These are phyloP conservation scores for Adiantum capillusveneris DNA, from an alignment of 75 land plant genomes.

Conservation along the genomic window DNA sequence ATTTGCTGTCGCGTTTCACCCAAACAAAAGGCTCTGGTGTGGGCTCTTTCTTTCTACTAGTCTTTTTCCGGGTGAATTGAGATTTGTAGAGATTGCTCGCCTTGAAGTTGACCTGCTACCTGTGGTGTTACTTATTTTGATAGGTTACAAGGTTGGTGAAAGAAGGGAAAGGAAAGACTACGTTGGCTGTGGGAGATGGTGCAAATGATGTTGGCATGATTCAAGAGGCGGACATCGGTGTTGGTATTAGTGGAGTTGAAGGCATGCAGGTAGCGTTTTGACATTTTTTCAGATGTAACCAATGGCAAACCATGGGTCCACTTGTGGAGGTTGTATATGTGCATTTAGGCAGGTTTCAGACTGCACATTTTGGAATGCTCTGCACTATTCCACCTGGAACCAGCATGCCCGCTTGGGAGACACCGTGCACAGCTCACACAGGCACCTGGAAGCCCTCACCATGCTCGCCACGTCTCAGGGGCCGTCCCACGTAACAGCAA, in stretches of 20 bases:
- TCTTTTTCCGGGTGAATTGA: not conserved
- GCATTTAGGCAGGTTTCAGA: too few species aligned
- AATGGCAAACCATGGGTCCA: too few species aligned
- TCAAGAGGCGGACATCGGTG: conserved; percentile 81
- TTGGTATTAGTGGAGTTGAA: conserved; percentile 84
- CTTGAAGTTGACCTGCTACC: too few species aligned
- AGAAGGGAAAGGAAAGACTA: conserved; percentile 57
- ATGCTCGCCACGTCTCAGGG: too few species aligned
- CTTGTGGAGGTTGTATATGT: too few species aligned
- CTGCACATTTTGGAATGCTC: too few species aligned
- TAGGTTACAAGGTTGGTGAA: conserved; percentile 66
- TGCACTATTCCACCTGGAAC: too few species aligned
- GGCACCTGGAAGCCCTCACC: too few species aligned
- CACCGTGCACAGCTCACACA: too few species aligned
- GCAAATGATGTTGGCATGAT: conserved; percentile 94
- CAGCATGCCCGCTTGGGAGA: too few species aligned
- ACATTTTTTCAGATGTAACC: not conserved
- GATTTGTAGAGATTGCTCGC: not conserved
- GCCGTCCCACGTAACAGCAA: too few species aligned
- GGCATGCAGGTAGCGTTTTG: conserved; percentile 65
- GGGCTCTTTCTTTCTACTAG: conserved; percentile 4
- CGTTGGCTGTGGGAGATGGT: conserved; percentile 77
- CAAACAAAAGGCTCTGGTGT: conserved; percentile 88
- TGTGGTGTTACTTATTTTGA: not conserved
- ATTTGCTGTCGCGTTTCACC: conserved; percentile 94